These are phyloP conservation scores for Alternaria novae-zelandiae DNA, from an alignment of 2,329 filamentous ascomycete species.

Conservation along the genomic window DNA sequence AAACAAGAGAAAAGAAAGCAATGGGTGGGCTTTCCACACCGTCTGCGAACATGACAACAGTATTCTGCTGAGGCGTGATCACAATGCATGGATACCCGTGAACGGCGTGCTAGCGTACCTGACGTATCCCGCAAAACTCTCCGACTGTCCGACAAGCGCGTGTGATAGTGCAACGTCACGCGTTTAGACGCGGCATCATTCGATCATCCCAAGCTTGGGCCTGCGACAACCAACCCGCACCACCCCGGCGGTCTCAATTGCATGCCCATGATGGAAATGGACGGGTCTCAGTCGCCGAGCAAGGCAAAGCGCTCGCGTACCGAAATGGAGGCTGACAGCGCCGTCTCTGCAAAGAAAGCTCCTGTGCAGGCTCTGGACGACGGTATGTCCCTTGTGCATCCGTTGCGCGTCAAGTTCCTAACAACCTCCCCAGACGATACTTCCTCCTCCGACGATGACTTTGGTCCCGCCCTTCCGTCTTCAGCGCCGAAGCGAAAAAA, in stretches of 20 bases:
- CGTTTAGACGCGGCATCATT: not conserved
- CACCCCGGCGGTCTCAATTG: not conserved
- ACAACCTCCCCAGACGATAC: slow-evolving; percentile 7
- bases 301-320: slow-evolving; percentile 33
- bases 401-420: slow-evolving; percentile 12
- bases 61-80: not conserved
- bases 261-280: not conserved
- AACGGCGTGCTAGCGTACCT: not conserved
- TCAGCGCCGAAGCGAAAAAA: slow-evolving; percentile 85
- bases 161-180: not conserved
- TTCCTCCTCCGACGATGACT: slow-evolving; percentile 81
- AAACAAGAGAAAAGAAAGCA: slow-evolving; percentile 5
- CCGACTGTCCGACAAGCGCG: not conserved
- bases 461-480: slow-evolving; percentile 88
- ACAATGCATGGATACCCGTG: not conserved
- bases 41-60: not conserved
- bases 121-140: not conserved
- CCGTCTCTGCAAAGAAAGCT: slow-evolving; percentile 8
- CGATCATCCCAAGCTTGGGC: not conserved
- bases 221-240: not conserved
- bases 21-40: not conserved
- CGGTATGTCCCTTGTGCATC: slow-evolving; percentile 11
- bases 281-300: slow-evolving; percentile 32
- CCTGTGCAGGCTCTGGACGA: slow-evolving; percentile 17
- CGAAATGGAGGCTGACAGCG: slow-evolving; percentile 32